Evolutionary conservation across 108 stramenopile species (phyloP).

Genomic region (Cyclotella atomus): DNA sequence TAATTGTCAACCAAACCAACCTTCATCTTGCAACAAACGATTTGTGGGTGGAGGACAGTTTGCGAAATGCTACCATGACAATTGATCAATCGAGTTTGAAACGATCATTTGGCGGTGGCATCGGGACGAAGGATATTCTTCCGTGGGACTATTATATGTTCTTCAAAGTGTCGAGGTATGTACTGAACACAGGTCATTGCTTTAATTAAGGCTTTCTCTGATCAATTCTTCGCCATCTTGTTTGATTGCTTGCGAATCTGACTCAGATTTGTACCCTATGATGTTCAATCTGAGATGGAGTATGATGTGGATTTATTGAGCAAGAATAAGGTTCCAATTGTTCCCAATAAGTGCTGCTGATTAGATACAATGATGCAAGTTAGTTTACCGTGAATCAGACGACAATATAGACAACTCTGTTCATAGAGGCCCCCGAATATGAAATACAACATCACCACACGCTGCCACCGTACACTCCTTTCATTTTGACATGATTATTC

Average conservation of each 20-base stretch:
- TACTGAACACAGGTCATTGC: too few relatives aligned
- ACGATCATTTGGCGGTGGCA: too few relatives aligned
- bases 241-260: too few relatives aligned
- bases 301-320: neutral
- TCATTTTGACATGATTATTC: slow-evolving; percentile 16
- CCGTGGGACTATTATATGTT: slow-evolving; percentile 20
- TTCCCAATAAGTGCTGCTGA: neutral
- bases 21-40: neutral
- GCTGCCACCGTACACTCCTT: slow-evolving; percentile 50
- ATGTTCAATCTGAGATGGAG: neutral
- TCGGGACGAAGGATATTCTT: neutral
- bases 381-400: too few relatives aligned
- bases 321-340: neutral
- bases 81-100: neutral
- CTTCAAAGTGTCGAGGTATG: too few relatives aligned
- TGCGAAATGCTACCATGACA: neutral
- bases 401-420: neutral
- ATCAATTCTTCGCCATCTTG: too few relatives aligned
- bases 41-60: neutral
- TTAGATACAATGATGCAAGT: too few relatives aligned
- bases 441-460: slow-evolving; percentile 33
- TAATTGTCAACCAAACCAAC: neutral
- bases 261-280: slow-evolving; percentile 5
- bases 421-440: neutral
- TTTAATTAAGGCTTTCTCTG: too few relatives aligned